Conservation (phyloP, 805 yeast genomes). For the Pichia cephalocereana region DNA sequence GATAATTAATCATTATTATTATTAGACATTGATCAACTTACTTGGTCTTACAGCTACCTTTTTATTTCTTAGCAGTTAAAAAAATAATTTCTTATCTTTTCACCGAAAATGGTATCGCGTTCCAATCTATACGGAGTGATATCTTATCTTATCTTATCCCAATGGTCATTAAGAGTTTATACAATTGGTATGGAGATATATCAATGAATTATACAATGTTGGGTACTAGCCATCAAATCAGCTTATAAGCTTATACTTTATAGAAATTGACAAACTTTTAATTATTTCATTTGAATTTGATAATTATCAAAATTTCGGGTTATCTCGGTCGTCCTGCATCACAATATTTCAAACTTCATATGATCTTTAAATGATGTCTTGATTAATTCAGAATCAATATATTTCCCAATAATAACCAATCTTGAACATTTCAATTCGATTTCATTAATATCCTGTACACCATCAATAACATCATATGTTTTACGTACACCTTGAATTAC, state of each 20-base stretch:
- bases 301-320: background rate
- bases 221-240: too few relatives aligned
- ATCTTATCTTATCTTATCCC: too few relatives aligned
- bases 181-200: too few relatives aligned
- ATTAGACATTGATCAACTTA: too few relatives aligned
- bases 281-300: too few relatives aligned
- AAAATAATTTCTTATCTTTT: background rate
- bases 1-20: background rate
- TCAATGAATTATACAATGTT: too few relatives aligned
- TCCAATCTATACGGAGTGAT: too few relatives aligned
- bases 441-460: conserved; percentile 10
- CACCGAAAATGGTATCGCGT: background rate
- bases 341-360: conserved; percentile 5
- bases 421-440: conserved; percentile 12
- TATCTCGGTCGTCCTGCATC: background rate
- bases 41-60: too few relatives aligned
- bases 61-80: background rate
- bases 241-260: too few relatives aligned
- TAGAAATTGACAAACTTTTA: too few relatives aligned
- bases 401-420: conserved; percentile 27
- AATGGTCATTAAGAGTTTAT: too few relatives aligned
- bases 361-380: conserved; percentile 3
- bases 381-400: conserved; percentile 10
- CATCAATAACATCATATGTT: conserved; percentile 69
- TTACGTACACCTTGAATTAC: conserved; percentile 91